Percentiles rank a stretch among this genome's conserved stretches.
phyloP scores from a whole-genome alignment of 768 basidiomycete species.

The Lentinula lateritia region DNA sequence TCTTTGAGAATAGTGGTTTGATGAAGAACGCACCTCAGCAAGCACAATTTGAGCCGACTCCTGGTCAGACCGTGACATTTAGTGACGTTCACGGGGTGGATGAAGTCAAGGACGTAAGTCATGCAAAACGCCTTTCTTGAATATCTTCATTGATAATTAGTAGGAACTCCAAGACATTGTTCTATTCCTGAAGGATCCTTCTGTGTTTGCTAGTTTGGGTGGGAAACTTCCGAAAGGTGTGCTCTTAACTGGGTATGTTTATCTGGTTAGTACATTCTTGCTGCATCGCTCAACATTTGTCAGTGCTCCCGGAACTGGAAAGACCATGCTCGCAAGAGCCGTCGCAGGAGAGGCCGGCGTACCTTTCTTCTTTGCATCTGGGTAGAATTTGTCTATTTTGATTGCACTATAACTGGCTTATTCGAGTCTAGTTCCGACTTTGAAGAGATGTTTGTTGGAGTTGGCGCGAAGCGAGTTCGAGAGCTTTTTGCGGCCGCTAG shows the following conservation, averaged over 20 bases:
- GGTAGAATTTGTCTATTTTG: slow-evolving; percentile 35
- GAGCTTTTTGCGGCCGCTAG: slow-evolving; percentile 93
- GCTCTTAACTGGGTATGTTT: slow-evolving; percentile 66
- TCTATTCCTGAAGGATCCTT: slow-evolving; percentile 91
- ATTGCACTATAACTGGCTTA: slow-evolving; percentile 9
- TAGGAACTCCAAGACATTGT: slow-evolving; percentile 94
- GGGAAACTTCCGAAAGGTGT: slow-evolving; percentile 95
- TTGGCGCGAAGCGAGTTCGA: slow-evolving; percentile 91
- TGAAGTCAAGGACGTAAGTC: slow-evolving; percentile 83
- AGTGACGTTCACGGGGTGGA: slow-evolving; percentile 96
- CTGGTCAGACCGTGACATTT: slow-evolving; percentile 83
- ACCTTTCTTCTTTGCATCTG: slow-evolving; percentile 95
- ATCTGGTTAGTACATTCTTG: neutral
- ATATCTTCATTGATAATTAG: slow-evolving; percentile 7
- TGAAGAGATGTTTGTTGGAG: slow-evolving; percentile 97
- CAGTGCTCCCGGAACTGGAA: slow-evolving; percentile 88
- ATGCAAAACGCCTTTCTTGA: neutral
- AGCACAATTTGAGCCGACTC: slow-evolving; percentile 75
- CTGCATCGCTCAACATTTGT: neutral
- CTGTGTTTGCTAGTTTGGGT: slow-evolving; percentile 83
- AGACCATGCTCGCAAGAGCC: slow-evolving; percentile 96
- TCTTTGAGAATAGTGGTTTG: slow-evolving; percentile 90
- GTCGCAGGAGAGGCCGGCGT: slow-evolving; percentile 98
- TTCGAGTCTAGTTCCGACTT: slow-evolving; percentile 68
- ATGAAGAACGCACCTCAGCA: slow-evolving; percentile 83